A percentile compares a stretch with the other conserved stretches of the same genome.
These are phyloP conservation scores for Capsella rubella DNA, from an alignment of 441 rosid genomes.

Conservation along the genomic window DNA sequence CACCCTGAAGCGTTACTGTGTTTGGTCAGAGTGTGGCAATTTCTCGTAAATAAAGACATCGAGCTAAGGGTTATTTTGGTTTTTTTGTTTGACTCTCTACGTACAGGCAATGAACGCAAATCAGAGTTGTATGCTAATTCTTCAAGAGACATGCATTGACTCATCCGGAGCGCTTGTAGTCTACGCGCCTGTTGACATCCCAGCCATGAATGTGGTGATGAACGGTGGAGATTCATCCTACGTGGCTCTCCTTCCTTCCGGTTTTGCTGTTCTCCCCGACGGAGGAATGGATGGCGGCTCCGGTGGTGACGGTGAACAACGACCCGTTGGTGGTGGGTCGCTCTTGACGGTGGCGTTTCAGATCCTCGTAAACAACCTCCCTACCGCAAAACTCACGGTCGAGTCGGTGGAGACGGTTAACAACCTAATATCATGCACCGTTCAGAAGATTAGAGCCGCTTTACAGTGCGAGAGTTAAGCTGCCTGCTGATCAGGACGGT, in stretches of 20 bases:
- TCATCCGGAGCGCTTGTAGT: conserved; percentile 91
- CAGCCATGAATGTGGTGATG: conserved; percentile 86
- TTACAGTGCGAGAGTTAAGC: conserved; percentile 75
- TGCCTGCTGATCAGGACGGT: neutral
- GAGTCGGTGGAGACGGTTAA: conserved; percentile 71
- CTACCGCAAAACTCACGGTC: conserved; percentile 58
- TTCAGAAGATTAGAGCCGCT: conserved; percentile 70
- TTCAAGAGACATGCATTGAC: conserved; percentile 94
- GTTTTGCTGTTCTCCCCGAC: conserved; percentile 83
- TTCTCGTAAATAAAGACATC: conserved; percentile 2
- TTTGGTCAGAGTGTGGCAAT: conserved; percentile 29
- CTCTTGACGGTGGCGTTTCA: conserved; percentile 86
- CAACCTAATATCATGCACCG: conserved; percentile 58
- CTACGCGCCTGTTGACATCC: conserved; percentile 95
- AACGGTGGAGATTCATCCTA: conserved; percentile 86
- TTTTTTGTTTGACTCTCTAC: neutral
- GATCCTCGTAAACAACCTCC: conserved; percentile 63
- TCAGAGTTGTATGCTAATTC: conserved; percentile 88
- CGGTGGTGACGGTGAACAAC: conserved; percentile 14
- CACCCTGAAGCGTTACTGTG: conserved; percentile 34
- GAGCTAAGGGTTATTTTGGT: conserved; percentile 29
- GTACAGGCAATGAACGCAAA: conserved; percentile 69
- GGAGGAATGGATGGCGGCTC: conserved; percentile 48
- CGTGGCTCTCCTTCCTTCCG: conserved; percentile 89
- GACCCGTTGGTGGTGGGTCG: conserved; percentile 46